Evolutionary conservation across 1,139 yeast genomes (phyloP).

Genomic region (Pichia sp.): DNA sequence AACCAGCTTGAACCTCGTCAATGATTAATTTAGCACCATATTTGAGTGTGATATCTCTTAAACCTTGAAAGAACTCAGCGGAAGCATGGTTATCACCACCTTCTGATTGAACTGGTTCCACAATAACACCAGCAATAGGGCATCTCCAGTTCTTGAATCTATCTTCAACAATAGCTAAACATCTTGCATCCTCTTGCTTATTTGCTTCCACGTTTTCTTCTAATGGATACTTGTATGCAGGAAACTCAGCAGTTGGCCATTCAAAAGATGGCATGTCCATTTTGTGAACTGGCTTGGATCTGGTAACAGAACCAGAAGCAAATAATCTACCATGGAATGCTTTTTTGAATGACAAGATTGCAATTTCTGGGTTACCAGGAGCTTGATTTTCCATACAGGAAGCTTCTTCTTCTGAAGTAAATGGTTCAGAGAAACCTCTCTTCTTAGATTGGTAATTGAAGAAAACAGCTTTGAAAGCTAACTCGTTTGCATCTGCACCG

Average conservation of each 20-base stretch:
- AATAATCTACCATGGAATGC: constrained; percentile 82
- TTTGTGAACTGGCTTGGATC: constrained; percentile 79
- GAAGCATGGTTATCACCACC: constrained; percentile 88
- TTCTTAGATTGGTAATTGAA: constrained; percentile 61
- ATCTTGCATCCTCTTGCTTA: constrained; percentile 58
- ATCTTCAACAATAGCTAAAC: constrained; percentile 52
- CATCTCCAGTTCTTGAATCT: constrained; percentile 48
- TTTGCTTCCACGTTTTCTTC: constrained; percentile 49
- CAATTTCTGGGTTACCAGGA: constrained; percentile 72
- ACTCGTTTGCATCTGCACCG: constrained; percentile 80
- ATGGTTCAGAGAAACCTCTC: constrained; percentile 45
- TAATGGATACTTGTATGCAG: constrained; percentile 66
- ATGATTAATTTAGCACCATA: constrained; percentile 64
- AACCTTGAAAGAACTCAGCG: constrained; percentile 65
- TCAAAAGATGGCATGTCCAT: constrained; percentile 77
- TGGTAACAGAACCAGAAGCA: constrained; percentile 70
- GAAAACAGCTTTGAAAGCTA: constrained; percentile 79
- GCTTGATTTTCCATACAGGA: constrained; percentile 60
- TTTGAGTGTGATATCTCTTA: constrained; percentile 62
- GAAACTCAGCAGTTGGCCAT: constrained; percentile 86
- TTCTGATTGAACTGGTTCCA: constrained; percentile 80
- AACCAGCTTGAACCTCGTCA: constrained; percentile 85
- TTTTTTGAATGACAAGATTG: constrained; percentile 63
- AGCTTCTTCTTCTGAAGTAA: constrained; percentile 51
- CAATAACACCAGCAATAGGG: constrained; percentile 70